Evolutionary conservation across 768 basidiomycete species (phyloP).

Genomic region (Hypholoma fasciculare): DNA sequence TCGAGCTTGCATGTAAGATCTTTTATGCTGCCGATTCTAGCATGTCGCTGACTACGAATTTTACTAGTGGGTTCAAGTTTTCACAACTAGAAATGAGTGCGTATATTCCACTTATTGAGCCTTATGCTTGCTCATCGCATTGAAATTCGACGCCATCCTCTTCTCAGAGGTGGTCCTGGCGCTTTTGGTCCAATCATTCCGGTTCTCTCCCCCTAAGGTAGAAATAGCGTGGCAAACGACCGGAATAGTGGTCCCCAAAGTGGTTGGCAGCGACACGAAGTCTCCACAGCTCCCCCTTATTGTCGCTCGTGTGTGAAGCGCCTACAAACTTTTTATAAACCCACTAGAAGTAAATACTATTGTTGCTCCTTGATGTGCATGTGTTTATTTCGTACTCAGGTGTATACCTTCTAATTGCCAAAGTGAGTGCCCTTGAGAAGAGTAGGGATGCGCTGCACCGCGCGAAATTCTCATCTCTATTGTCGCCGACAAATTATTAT

Average conservation of each 20-base stretch:
- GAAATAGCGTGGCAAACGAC: constrained; percentile 31
- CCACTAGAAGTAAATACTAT: too few relatives aligned
- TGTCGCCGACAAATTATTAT: too few relatives aligned
- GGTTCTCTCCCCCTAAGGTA: constrained; percentile 8
- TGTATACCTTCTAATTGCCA: too few relatives aligned
- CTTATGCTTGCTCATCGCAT: too few relatives aligned
- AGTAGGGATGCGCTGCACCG: too few relatives aligned
- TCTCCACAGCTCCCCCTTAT: constrained; percentile 15
- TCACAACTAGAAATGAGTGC: constrained; percentile 6
- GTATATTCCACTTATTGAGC: not conserved
- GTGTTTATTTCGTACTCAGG: too few relatives aligned
- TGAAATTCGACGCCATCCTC: not conserved
- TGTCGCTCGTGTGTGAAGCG: not conserved
- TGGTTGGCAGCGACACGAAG: constrained; percentile 6
- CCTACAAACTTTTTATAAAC: too few relatives aligned
- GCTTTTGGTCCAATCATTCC: constrained; percentile 10
- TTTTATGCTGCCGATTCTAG: not conserved
- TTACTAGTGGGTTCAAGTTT: constrained; percentile 1
- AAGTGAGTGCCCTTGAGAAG: too few relatives aligned
- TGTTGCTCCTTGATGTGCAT: too few relatives aligned
- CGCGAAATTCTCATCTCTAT: too few relatives aligned
- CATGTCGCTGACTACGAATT: not conserved
- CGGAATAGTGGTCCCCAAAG: constrained; percentile 20
- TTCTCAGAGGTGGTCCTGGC: constrained; percentile 3
- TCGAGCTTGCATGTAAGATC: constrained; percentile 7